phyloP scores from a whole-genome alignment of 306 rosid genomes.

The Parietaria judaica region DNA sequence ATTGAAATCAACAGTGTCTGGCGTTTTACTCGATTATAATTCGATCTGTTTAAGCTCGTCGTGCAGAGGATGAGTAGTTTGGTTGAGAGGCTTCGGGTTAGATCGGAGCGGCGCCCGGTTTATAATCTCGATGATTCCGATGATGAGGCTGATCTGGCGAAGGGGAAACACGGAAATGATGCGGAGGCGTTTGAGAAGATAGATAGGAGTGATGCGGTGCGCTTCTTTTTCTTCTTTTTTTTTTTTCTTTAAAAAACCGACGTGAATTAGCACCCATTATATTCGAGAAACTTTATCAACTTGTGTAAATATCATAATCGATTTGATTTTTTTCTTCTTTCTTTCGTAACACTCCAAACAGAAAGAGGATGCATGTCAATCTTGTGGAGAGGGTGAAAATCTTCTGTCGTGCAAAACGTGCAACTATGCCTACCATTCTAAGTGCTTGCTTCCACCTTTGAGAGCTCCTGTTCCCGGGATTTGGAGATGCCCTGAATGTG shows the following conservation, averaged over 20 bases:
- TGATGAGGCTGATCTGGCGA: constrained; percentile 69
- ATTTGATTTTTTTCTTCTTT: background rate
- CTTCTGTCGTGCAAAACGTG: constrained; percentile 82
- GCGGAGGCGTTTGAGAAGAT: constrained; percentile 67
- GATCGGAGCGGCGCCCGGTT: constrained; percentile 87
- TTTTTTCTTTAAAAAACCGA: too few relatives aligned
- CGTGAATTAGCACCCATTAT: too few relatives aligned
- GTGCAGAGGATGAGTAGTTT: constrained; percentile 84
- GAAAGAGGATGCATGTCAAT: constrained; percentile 95
- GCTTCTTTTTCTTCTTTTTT: constrained; percentile 12
- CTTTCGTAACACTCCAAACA: constrained; percentile 16
- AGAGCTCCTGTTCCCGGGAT: constrained; percentile 51
- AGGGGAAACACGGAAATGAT: constrained; percentile 41
- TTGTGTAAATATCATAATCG: too few relatives aligned
- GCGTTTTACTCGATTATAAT: background rate
- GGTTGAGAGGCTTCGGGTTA: constrained; percentile 97
- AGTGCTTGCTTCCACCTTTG: constrained; percentile 75
- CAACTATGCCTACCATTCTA: constrained; percentile 75
- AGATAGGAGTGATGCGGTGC: constrained; percentile 72
- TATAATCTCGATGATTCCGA: constrained; percentile 89
- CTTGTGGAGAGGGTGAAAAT: constrained; percentile 74
- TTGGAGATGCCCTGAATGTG: constrained; percentile 99
- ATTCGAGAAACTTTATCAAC: too few relatives aligned
- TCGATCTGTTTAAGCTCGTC: background rate
- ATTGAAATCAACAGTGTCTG: background rate